A percentile compares a stretch with the other conserved stretches of the same genome.
These are phyloP conservation scores for Eutypella sp. DNA, from an alignment of 2,329 filamentous ascomycete genomes.

Conservation along the genomic window DNA sequence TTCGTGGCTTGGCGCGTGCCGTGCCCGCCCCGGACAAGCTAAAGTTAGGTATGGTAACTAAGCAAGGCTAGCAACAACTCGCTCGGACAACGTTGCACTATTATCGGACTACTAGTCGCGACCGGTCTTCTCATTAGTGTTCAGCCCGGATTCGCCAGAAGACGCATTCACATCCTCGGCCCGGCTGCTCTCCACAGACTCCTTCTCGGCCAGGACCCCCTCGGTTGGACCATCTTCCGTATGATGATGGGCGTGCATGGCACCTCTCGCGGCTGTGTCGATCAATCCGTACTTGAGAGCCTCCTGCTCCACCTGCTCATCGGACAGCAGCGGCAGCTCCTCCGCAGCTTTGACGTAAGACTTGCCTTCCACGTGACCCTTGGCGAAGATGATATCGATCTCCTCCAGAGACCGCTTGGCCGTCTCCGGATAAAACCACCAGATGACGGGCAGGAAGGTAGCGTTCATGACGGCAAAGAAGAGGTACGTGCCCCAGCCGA, in stretches of 20 bases:
- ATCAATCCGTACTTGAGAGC: conserved; percentile 29
- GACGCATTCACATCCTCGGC: neutral
- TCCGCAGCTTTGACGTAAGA: conserved; percentile 54
- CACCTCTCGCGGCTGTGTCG: conserved; percentile 21
- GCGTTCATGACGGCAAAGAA: conserved; percentile 31
- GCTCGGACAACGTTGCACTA: too few species aligned
- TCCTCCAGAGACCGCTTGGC: conserved; percentile 46
- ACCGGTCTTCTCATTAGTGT: neutral
- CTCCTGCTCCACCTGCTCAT: conserved; percentile 48
- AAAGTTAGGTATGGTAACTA: too few species aligned
- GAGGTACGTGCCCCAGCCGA: conserved; percentile 52
- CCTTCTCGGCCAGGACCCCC: neutral
- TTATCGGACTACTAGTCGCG: neutral
- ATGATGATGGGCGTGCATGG: conserved; percentile 3
- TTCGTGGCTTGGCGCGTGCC: too few species aligned
- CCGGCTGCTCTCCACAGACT: neutral
- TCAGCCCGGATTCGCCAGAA: neutral
- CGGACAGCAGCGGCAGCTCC: conserved; percentile 48
- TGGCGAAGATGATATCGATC: conserved; percentile 56
- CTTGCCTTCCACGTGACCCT: conserved; percentile 54
- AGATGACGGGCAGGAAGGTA: conserved; percentile 34
- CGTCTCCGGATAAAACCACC: conserved; percentile 50
- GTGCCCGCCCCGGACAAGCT: too few species aligned
- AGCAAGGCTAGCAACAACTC: too few species aligned
- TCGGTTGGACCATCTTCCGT: too few species aligned